Conservation (phyloP, 345 rosid genomes). For the Xanthoceras sorbifolium region DNA sequence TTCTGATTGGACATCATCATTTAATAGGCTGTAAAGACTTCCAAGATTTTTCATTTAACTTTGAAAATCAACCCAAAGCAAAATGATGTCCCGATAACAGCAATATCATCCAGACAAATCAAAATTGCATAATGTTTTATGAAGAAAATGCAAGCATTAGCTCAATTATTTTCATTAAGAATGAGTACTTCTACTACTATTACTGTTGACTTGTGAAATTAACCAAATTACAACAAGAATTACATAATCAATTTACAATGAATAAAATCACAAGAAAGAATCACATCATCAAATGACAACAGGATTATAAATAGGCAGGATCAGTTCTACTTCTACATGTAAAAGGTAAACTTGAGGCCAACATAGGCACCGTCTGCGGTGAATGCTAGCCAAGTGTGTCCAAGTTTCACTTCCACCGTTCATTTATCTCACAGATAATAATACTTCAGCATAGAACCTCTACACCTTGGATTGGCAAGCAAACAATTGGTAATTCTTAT, state of each 20-base stretch:
- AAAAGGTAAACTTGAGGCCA: neutral
- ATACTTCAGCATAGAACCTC: neutral
- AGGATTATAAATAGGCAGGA: neutral
- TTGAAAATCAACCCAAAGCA: no score
- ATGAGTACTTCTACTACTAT: neutral
- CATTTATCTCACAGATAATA: neutral
- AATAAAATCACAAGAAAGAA: neutral
- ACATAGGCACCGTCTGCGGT: neutral
- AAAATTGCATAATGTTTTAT: no score
- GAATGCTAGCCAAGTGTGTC: neutral
- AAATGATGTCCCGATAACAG: neutral
- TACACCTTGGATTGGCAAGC: no score
- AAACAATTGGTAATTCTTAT: neutral
- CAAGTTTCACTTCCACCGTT: neutral
- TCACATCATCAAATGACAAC: neutral
- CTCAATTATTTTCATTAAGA: neutral
- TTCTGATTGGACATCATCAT: no score
- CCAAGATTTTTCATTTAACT: no score
- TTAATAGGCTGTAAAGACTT: no score
- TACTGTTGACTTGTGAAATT: neutral
- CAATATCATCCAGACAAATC: neutral
- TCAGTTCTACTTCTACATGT: neutral
- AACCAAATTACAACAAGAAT: slow-evolving; percentile 2
- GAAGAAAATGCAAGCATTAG: neutral
- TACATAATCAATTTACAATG: neutral